Percentiles rank a stretch among this genome's conserved stretches.
phyloP scores from a whole-genome alignment of 1,284 basidiomycete species.

The Chalciporus sp. region DNA sequence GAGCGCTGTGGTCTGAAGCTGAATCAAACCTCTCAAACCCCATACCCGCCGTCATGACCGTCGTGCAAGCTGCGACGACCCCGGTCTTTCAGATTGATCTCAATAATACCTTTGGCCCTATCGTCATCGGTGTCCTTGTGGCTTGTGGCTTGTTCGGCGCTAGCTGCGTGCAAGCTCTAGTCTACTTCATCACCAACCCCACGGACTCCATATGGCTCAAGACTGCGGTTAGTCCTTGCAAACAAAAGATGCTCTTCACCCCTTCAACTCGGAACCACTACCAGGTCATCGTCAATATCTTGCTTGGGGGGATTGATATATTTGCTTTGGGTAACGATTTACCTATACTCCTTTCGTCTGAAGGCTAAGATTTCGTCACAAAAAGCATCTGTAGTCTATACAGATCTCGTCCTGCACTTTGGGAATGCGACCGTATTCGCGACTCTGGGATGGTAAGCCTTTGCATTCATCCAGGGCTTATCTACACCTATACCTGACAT shows the following conservation, averaged over 20 bases:
- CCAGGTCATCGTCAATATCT: background rate
- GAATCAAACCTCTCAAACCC: background rate
- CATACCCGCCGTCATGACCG: background rate
- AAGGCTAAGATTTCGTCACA: background rate
- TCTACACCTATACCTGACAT: no score
- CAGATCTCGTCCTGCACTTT: background rate
- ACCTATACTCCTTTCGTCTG: background rate
- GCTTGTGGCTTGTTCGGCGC: slow-evolving; percentile 1
- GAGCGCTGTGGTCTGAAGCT: no score
- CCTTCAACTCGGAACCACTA: background rate
- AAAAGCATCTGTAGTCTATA: background rate
- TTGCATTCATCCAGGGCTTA: no score
- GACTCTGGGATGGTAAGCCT: background rate
- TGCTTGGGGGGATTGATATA: background rate
- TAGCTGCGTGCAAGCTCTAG: background rate
- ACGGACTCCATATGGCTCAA: background rate
- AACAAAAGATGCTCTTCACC: background rate
- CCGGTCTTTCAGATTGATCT: background rate
- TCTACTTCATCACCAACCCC: background rate
- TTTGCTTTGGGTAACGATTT: background rate
- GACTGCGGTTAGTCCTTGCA: background rate
- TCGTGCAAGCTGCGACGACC: background rate
- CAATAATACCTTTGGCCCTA: background rate
- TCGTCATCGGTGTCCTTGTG: background rate
- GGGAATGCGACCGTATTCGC: background rate